Percentiles rank a stretch among this genome's conserved stretches.
phyloP scores from a whole-genome alignment of 768 basidiomycete species.

The Suillus subluteus region DNA sequence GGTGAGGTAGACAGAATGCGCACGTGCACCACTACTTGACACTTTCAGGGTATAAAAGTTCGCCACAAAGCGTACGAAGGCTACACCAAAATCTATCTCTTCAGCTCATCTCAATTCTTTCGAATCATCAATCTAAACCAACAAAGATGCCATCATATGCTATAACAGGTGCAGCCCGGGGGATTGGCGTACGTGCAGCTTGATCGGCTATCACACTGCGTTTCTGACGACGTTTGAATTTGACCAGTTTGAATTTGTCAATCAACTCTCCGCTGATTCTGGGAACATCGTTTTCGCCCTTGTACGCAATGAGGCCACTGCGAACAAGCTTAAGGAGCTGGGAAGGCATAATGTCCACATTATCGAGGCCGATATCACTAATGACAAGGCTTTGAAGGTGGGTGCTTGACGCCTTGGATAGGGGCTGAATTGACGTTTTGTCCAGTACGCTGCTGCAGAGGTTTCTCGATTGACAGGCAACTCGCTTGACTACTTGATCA shows the following conservation, averaged over 20 bases:
- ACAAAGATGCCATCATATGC: conserved; percentile 24
- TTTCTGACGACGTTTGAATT: neutral
- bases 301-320: conserved; percentile 27
- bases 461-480: conserved; percentile 34
- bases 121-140: neutral
- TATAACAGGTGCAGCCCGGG: conserved; percentile 32
- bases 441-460: conserved; percentile 32
- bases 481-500: conserved; percentile 41
- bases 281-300: conserved; percentile 30
- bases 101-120: conserved; percentile 1
- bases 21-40: neutral
- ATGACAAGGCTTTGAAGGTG: conserved; percentile 34
- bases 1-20: neutral
- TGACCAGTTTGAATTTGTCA: conserved; percentile 27
- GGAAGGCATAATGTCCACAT: conserved; percentile 35
- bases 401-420: conserved; percentile 7
- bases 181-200: conserved; percentile 25
- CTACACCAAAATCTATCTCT: neutral
- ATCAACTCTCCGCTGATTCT: conserved; percentile 24
- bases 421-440: neutral
- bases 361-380: conserved; percentile 41
- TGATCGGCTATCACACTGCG: neutral
- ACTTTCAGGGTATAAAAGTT: neutral
- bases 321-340: conserved; percentile 18
- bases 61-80: neutral